Evolutionary conservation across 768 basidiomycete genomes (phyloP), one percentile per base, ranked within the genome.

Genomic region (Leccinum subgranulosum): DNA sequence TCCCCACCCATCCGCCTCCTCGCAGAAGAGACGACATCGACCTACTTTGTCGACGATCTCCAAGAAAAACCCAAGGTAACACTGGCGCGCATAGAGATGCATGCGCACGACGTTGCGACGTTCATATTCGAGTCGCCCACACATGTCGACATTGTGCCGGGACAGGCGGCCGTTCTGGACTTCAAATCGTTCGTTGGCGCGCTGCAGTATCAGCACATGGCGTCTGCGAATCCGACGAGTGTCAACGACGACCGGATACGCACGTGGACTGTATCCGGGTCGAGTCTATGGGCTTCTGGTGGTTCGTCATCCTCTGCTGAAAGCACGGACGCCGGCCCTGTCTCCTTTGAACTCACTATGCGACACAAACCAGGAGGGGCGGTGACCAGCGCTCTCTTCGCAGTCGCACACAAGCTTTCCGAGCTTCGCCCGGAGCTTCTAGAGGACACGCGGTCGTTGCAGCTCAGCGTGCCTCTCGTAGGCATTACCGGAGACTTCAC

Each of bases 211-310:
- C 75, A 74, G 41, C 85, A 86, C 63, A 84, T 85, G 82, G 76
- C 81, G 1, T 72, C 76, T 6, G 51, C 61, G n/a, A 74, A 77
- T 29, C 83, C 83, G 0, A 75, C 69, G 15, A 72, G 74, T n/a
- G 73, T 85, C 34, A 86, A 86, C 64, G 85, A 86, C 64, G 84
- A 87, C 63, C 77, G 84, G 47, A 77, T 87, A 45, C 81, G 85
- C 23, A 86, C 84, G 1, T 87, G 85, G 84, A 86, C 84, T 0
- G 73, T 86, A 19, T 85, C 85, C 1, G 33, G 60, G 10, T 63
- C 63, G 36, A 71, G 53, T 55, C 36, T 19, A 4, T 71, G 68
- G 68, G 17, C 34, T 50, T 47, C 43, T 8, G 41, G 19, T 43
- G 6, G 6, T 6, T 19, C 41, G 19, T 11, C 19, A 43, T 43